Evolutionary conservation across 441 rosid species (phyloP).

Genomic region (Melastoma candidum): DNA sequence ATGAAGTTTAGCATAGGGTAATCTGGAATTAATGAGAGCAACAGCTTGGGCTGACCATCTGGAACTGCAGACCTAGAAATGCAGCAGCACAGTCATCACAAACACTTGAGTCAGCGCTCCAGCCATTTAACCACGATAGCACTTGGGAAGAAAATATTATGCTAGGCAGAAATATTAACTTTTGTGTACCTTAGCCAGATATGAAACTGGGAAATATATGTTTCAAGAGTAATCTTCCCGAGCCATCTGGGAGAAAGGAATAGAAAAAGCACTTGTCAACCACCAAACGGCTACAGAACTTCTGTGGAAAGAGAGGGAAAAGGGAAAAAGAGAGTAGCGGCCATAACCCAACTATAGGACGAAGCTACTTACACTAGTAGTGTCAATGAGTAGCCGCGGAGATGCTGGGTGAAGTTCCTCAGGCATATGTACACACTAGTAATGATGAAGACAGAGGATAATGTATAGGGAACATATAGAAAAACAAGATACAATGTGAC

Average conservation of each 20-base stretch:
- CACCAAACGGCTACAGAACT: neutral
- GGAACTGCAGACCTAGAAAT: conserved; percentile 64
- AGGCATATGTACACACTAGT: conserved; percentile 87
- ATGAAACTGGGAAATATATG: conserved; percentile 94
- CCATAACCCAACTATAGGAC: too few species aligned
- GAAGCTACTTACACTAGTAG: conserved; percentile 63
- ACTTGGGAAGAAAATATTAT: too few species aligned
- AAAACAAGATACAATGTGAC: conserved; percentile 2
- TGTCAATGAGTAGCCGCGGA: conserved; percentile 60
- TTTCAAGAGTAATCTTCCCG: conserved; percentile 94
- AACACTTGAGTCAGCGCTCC: too few species aligned
- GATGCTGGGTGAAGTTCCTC: conserved; percentile 81
- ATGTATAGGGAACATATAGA: neutral
- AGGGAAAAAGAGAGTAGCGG: conserved; percentile 1
- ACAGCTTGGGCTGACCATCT: conserved; percentile 97
- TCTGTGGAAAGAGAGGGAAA: conserved; percentile 2
- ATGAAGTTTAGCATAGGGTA: conserved; percentile 93
- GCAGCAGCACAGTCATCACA: too few species aligned
- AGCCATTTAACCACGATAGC: too few species aligned
- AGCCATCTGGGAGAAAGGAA: conserved; percentile 64
- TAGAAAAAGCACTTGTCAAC: neutral
- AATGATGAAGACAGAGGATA: conserved; percentile 18
- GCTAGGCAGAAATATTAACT: conserved; percentile 1
- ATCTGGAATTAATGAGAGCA: conserved; percentile 78
- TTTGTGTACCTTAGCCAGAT: conserved; percentile 93